phyloP scores from a whole-genome alignment of 2,329 filamentous ascomycete species.

The Tolypocladium ovalisporum region DNA sequence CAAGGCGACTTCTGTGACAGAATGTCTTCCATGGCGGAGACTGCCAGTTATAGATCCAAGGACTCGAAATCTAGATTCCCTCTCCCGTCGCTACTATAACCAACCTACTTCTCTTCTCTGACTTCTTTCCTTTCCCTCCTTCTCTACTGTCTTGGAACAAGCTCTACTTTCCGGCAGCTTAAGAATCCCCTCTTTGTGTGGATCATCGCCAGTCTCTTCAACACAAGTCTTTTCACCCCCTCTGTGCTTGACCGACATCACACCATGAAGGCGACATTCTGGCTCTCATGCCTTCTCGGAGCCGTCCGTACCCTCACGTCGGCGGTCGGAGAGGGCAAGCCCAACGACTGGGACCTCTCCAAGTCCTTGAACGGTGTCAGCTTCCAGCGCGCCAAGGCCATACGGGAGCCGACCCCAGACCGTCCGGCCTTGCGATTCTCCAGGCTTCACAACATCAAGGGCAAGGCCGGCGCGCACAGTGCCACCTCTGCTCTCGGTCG shows the following conservation, averaged over 20 bases:
- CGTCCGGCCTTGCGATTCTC: slow-evolving; percentile 18
- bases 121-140: neutral
- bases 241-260: neutral
- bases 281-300: slow-evolving; percentile 4
- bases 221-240: too few species aligned
- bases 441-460: slow-evolving; percentile 19
- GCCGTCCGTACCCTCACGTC: slow-evolving; percentile 1
- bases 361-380: slow-evolving; percentile 25
- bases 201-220: neutral
- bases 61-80: neutral
- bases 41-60: neutral
- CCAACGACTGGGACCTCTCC: slow-evolving; percentile 19
- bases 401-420: slow-evolving; percentile 15
- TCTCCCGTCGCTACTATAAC: neutral
- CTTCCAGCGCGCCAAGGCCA: slow-evolving; percentile 22
- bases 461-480: slow-evolving; percentile 11
- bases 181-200: neutral
- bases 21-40: neutral
- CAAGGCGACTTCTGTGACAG: neutral
- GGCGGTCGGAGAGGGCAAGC: neutral
- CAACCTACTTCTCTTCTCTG: neutral
- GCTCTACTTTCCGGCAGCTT: neutral
- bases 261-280: neutral
- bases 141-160: neutral
- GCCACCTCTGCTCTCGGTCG: slow-evolving; percentile 18